Evolutionary conservation across 2,329 filamentous ascomycete genomes (phyloP).

Genomic region (Gremmenia infestans): DNA sequence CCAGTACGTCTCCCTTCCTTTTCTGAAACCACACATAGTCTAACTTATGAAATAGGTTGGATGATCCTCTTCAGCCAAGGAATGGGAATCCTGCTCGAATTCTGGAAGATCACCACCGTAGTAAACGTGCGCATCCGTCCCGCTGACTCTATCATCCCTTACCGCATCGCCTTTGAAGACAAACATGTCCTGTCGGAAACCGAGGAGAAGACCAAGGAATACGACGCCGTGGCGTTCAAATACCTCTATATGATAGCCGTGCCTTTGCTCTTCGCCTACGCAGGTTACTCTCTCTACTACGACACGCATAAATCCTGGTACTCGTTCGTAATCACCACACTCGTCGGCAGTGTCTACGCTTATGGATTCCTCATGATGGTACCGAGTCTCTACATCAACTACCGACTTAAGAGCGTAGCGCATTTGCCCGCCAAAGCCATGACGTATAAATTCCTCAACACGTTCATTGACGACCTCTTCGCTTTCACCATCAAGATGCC

Average conservation of each 20-base stretch:
- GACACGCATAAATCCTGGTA: conserved; percentile 98
- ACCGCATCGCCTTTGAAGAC: conserved; percentile 81
- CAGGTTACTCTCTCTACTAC: conserved; percentile 85
- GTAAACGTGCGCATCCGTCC: conserved; percentile 82
- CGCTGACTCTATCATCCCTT: conserved; percentile 69
- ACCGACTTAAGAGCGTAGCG: conserved; percentile 88
- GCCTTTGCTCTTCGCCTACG: conserved; percentile 83
- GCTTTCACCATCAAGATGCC: conserved; percentile 99
- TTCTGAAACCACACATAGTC: neutral
- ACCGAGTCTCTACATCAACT: conserved; percentile 96
- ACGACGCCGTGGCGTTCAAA: conserved; percentile 95
- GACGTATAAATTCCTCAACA: conserved; percentile 98
- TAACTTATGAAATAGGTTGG: conserved; percentile 51
- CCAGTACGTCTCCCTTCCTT: conserved; percentile 40
- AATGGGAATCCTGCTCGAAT: conserved; percentile 59
- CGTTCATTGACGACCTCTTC: conserved; percentile 97
- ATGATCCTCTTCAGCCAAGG: conserved; percentile 95
- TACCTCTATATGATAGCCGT: conserved; percentile 94
- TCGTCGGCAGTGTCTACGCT: conserved; percentile 93
- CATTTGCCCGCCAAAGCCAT: conserved; percentile 97
- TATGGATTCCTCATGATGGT: conserved; percentile 99
- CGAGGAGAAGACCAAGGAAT: conserved; percentile 97
- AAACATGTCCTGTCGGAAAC: conserved; percentile 94
- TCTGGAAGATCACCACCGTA: conserved; percentile 95
- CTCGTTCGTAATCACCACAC: conserved; percentile 88